These are phyloP conservation scores for Symbiotaphrina buchneri DNA, from an alignment of 495 filamentous ascomycete genomes.

Conservation along the genomic window DNA sequence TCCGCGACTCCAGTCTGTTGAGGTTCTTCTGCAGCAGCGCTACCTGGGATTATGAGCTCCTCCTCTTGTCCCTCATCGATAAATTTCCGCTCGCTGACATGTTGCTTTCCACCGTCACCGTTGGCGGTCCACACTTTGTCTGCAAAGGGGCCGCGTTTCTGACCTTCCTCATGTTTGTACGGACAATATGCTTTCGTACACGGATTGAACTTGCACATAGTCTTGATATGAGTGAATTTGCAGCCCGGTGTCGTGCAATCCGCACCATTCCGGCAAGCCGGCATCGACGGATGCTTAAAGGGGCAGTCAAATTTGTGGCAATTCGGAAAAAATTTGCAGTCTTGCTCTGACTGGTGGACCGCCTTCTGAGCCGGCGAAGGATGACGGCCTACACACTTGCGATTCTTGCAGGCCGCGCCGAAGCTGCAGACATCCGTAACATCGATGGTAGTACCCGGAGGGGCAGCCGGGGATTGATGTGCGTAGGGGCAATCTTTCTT, in stretches of 20 bases:
- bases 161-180: slow-evolving; percentile 85
- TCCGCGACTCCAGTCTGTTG: slow-evolving; percentile 9
- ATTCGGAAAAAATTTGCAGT: slow-evolving; percentile 90
- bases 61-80: slow-evolving; percentile 38
- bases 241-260: slow-evolving; percentile 70
- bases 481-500: slow-evolving; percentile 80
- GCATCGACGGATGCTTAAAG: slow-evolving; percentile 64
- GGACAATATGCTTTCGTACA: slow-evolving; percentile 68
- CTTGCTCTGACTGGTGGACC: slow-evolving; percentile 55
- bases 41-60: slow-evolving; percentile 55
- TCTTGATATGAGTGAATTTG: slow-evolving; percentile 71
- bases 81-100: slow-evolving; percentile 87
- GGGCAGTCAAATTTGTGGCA: slow-evolving; percentile 72
- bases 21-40: slow-evolving; percentile 10
- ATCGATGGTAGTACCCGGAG: slow-evolving; percentile 60
- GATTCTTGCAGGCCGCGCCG: slow-evolving; percentile 82
- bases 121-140: slow-evolving; percentile 81
- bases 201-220: slow-evolving; percentile 74
- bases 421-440: slow-evolving; percentile 60
- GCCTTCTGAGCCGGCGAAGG: slow-evolving; percentile 69
- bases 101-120: slow-evolving; percentile 24
- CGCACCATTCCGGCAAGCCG: slow-evolving; percentile 78
- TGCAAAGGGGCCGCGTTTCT: slow-evolving; percentile 45
- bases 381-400: slow-evolving; percentile 78
- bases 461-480: slow-evolving; percentile 83